phyloP scores from a whole-genome alignment of 257 asterid genomes.

The Rehmannia glutinosa region DNA sequence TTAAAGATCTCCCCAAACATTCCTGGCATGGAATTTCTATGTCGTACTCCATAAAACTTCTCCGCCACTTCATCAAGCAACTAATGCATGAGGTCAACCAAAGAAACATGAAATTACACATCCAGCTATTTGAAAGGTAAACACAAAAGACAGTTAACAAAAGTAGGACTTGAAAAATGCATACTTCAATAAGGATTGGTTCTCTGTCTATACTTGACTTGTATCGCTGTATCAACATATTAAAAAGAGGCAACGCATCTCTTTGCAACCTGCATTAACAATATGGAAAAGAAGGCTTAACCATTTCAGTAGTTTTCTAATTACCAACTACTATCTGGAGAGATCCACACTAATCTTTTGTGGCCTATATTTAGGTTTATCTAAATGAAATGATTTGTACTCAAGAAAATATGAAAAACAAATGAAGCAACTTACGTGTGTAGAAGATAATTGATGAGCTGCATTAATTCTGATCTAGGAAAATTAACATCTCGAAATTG shows the following conservation, averaged over 20 bases:
- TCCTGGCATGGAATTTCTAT: constrained; percentile 79
- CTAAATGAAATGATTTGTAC: background rate
- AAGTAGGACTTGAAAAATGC: constrained; percentile 14
- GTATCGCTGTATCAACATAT: constrained; percentile 75
- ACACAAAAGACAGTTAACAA: background rate
- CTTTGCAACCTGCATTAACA: constrained; percentile 74
- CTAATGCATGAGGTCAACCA: constrained; percentile 37
- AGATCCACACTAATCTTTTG: background rate
- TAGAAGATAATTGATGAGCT: constrained; percentile 68
- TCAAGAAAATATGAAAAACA: background rate
- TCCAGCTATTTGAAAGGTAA: constrained; percentile 1
- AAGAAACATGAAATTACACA: background rate
- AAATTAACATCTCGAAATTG: constrained; percentile 48
- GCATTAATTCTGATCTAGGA: constrained; percentile 75
- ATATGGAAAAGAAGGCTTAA: constrained; percentile 16
- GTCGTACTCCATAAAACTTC: constrained; percentile 79
- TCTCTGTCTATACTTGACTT: constrained; percentile 66
- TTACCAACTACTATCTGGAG: background rate
- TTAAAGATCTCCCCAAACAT: constrained; percentile 90
- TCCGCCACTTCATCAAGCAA: constrained; percentile 80
- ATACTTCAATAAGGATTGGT: constrained; percentile 64
- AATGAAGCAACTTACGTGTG: constrained; percentile 53
- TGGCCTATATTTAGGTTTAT: background rate
- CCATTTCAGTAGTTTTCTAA: background rate
- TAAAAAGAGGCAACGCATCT: constrained; percentile 91